Evolutionary conservation across 768 basidiomycete species (phyloP), one percentile per base, ranked within the genome.

Genomic region (Trametes meyenii): DNA sequence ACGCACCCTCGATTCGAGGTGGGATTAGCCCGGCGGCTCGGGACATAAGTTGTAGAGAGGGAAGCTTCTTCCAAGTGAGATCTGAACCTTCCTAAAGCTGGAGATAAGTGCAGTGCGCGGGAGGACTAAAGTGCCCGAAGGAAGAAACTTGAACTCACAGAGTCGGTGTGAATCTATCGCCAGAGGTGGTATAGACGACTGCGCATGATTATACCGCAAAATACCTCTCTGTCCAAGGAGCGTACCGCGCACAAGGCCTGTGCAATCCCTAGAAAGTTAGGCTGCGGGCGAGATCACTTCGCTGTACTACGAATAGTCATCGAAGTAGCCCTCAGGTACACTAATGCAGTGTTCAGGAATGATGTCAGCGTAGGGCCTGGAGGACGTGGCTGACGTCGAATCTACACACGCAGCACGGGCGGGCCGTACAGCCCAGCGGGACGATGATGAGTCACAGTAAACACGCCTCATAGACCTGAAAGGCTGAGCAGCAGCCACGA

Each of bases 261-360:
- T 38, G 44, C 10, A 38, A 48, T 13, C 58, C 58, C 17, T 14
- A 60, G 44, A 58, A 11, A 60, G 54, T 44, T 61, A 56, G 60
- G 19, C 43, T 39, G 24, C 17, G 16, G 19, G 36, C 19, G 29
- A 33, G 29, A 33, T 33, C 4, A 33, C 8, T 33, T 33, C 29
- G 29, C 29, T 8, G 29, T 3, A 8, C 29, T 33, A 33, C 29
- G 29, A 33, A 33, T 33, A 33, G 29, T 33, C 29, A 33, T 33
- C 29, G 29, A 33, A 33, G 29, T 33, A 8, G 29, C 29, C 29
- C 29, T 33, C 29, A 33, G 29, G 29, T 33, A 33, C 29, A 33
- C 29, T 33, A 33, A 33, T 33, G 29, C 29, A 33, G 8, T 33
- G 29, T 3, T 33, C 4, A 33, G 29, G 29, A 33, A 8, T 33